Evolutionary conservation across 1,284 basidiomycete genomes (phyloP).

Genomic region (Moesziomyces sp.): DNA sequence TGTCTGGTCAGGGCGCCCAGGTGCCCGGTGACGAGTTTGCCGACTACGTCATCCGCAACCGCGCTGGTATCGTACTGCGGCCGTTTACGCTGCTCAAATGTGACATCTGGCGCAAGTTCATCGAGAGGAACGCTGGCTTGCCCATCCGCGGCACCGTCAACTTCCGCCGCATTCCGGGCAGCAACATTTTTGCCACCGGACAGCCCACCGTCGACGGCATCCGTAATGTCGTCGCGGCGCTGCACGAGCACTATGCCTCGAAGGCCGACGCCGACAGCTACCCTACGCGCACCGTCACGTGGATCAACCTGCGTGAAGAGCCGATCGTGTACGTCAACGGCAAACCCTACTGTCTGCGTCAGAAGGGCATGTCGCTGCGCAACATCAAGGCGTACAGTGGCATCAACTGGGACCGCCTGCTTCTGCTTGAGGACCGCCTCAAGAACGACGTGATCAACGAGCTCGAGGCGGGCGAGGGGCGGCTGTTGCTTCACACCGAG

Average conservation of each 20-base stretch:
- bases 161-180: slow-evolving; percentile 85
- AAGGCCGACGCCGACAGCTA: slow-evolving; percentile 21
- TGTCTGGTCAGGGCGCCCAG: slow-evolving; percentile 45
- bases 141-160: slow-evolving; percentile 88
- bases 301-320: slow-evolving; percentile 89
- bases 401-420: slow-evolving; percentile 61
- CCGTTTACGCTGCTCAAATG: slow-evolving; percentile 63
- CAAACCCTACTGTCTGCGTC: slow-evolving; percentile 71
- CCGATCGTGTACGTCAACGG: slow-evolving; percentile 95
- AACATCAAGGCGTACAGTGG: slow-evolving; percentile 65
- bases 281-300: slow-evolving; percentile 73
- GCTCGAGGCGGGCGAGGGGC: slow-evolving; percentile 82
- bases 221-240: slow-evolving; percentile 77
- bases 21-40: slow-evolving; percentile 66
- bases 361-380: slow-evolving; percentile 62
- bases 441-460: slow-evolving; percentile 89
- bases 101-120: slow-evolving; percentile 66
- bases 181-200: slow-evolving; percentile 76
- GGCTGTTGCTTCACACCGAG: slow-evolving; percentile 90
- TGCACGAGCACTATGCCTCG: slow-evolving; percentile 50
- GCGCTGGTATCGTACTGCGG: slow-evolving; percentile 65
- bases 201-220: slow-evolving; percentile 94
- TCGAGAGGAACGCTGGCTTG: slow-evolving; percentile 44
- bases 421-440: slow-evolving; percentile 80
- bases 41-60: slow-evolving; percentile 65